Evolutionary conservation across 345 rosid species (phyloP).

Genomic region (Erysimum cheiranthoides): DNA sequence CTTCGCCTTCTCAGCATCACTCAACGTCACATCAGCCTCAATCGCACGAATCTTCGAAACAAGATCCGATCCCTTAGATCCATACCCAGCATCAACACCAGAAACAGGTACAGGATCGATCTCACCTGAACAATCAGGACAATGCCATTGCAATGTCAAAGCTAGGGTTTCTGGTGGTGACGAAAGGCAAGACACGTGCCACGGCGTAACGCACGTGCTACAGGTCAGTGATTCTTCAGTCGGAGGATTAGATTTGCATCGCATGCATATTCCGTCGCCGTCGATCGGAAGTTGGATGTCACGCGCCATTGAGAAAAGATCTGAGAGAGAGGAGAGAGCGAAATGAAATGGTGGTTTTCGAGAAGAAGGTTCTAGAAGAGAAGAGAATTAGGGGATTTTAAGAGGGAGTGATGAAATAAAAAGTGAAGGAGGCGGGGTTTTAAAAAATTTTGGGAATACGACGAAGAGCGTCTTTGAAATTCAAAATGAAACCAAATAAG

Average conservation of each 20-base stretch:
- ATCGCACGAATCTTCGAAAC: slow-evolving; percentile 50
- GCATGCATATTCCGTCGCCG: slow-evolving; percentile 72
- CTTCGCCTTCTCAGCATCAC: slow-evolving; percentile 57
- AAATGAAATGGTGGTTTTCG: neutral
- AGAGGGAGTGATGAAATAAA: neutral
- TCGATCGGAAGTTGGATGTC: slow-evolving; percentile 69
- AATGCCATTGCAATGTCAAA: slow-evolving; percentile 61
- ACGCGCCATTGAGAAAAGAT: slow-evolving; percentile 45
- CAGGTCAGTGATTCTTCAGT: slow-evolving; percentile 62
- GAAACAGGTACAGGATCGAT: slow-evolving; percentile 17
- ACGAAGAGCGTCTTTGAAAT: too few species aligned
- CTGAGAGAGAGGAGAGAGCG: neutral
- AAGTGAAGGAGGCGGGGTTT: neutral
- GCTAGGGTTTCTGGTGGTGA: neutral
- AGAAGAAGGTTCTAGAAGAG: slow-evolving; percentile 1
- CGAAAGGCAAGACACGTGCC: slow-evolving; percentile 72
- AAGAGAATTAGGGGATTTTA: neutral
- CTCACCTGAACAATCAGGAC: slow-evolving; percentile 59
- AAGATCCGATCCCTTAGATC: slow-evolving; percentile 13
- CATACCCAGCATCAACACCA: neutral
- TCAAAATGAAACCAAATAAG: too few species aligned
- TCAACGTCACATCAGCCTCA: slow-evolving; percentile 55
- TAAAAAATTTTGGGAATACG: too few species aligned
- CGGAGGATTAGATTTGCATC: slow-evolving; percentile 53
- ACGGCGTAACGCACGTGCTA: slow-evolving; percentile 67